Evolutionary conservation across 2,329 filamentous ascomycete species (phyloP), one percentile per base, ranked within the genome.

Genomic region (Colletotrichum sp.): DNA sequence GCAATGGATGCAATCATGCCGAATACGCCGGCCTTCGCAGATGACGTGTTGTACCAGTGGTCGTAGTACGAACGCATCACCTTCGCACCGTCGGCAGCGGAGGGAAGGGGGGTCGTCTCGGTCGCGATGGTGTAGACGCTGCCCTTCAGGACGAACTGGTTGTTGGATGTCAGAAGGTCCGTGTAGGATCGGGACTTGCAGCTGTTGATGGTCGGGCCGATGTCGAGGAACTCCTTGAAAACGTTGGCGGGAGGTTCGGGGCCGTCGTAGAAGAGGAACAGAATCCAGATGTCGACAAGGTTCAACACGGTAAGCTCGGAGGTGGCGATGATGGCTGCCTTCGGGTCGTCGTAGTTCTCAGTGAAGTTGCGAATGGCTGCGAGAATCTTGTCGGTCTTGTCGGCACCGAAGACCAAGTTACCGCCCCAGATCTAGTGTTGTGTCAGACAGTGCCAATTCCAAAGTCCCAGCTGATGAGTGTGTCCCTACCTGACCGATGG

Each of bases 191-290:
- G 88, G 5, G 86, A 86, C 79, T 88, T 87, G 66, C 84, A 85
- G 21, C 82, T 87, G 79, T 90, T 88, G 26, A 86, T 79, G 1
- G 84, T 76, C 2, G 86, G 85, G 2, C 82, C 79, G 63, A 90
- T 85, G 52, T 84, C 84, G 3, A 88, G 87, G 81, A 93, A 93
- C 72, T 88, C 88, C 72, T 88, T 85, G 75, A 94, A 93, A 3
- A 90, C 86, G 6, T 85, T 88, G 2, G 84, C 79, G 1, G 92
- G 91, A 1, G 88, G 88, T 67, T 83, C 81, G 0, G 88, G 86
- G 2, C 90, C 92, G 81, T 93, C 90, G 81, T 93, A 93, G 84
- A 92, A 93, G 44, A 92, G 80, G 82, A 93, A 93, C 75, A 93
- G 82, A 73, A 91, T 86, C 90, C 90, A 92, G 24, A 89, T 84